phyloP scores from a whole-genome alignment of 768 basidiomycete species.

The Russula emetica region DNA sequence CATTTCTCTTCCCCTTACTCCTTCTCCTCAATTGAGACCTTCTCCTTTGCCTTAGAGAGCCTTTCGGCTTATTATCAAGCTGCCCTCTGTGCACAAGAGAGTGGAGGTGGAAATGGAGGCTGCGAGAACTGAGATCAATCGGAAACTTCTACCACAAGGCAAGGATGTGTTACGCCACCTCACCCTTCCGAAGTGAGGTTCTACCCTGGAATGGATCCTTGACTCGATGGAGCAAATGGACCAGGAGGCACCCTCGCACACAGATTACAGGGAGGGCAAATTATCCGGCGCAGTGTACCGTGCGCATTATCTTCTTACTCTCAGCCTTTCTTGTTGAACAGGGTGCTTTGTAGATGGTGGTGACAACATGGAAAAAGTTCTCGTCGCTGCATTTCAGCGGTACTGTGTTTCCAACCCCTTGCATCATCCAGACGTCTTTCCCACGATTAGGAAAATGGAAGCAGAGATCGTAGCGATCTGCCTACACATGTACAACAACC shows the following conservation, averaged over 20 bases:
- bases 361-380: conserved; percentile 70
- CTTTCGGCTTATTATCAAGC: too few relatives aligned
- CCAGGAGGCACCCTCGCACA: too few relatives aligned
- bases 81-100: too few relatives aligned
- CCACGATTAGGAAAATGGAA: conserved; percentile 94
- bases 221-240: too few relatives aligned
- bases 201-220: too few relatives aligned
- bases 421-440: conserved; percentile 92
- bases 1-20: conserved; percentile 24
- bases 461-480: conserved; percentile 90
- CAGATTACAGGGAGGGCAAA: too few relatives aligned
- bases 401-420: conserved; percentile 87
- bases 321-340: background rate
- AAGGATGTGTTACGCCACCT: too few relatives aligned
- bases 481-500: conserved; percentile 77
- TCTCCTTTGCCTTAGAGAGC: conserved; percentile 41
- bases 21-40: background rate
- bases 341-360: conserved; percentile 61
- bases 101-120: too few relatives aligned
- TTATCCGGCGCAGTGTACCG: too few relatives aligned
- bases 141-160: too few relatives aligned
- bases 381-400: conserved; percentile 73
- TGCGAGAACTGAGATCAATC: too few relatives aligned
- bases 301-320: background rate
- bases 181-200: too few relatives aligned